phyloP scores from a whole-genome alignment of 2,329 filamentous ascomycete species.

The Botryosphaeria agaves region DNA sequence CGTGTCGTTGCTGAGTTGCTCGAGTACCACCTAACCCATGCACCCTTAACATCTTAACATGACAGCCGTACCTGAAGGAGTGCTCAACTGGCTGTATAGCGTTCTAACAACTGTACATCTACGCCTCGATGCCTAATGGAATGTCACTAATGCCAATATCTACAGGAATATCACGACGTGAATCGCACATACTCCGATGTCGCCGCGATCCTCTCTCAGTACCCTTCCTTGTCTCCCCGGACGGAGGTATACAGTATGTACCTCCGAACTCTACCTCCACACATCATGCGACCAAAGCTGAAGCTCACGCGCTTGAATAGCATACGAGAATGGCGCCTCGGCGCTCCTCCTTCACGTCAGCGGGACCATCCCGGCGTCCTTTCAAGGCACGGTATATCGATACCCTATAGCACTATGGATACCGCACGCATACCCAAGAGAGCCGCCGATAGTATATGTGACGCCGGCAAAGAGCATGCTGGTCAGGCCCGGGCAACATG shows the following conservation, averaged over 20 bases:
- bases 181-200: slow-evolving; percentile 88
- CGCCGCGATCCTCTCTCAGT: slow-evolving; percentile 62
- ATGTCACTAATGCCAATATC: slow-evolving; percentile 13
- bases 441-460: slow-evolving; percentile 76
- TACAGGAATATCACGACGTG: slow-evolving; percentile 81
- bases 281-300: neutral
- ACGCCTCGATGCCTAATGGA: neutral
- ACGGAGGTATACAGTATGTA: slow-evolving; percentile 87
- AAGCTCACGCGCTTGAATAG: slow-evolving; percentile 26
- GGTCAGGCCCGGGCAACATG: slow-evolving; percentile 83
- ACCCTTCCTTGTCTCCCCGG: slow-evolving; percentile 62
- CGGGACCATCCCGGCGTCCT: slow-evolving; percentile 80
- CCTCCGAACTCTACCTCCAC: slow-evolving; percentile 1
- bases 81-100: slow-evolving; percentile 90
- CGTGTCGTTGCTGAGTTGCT: no score
- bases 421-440: slow-evolving; percentile 73
- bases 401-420: slow-evolving; percentile 91
- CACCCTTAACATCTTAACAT: slow-evolving; percentile 15
- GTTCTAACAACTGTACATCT: slow-evolving; percentile 41
- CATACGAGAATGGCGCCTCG: slow-evolving; percentile 74
- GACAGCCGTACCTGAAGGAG: slow-evolving; percentile 66
- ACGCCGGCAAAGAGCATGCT: slow-evolving; percentile 78
- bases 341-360: slow-evolving; percentile 73
- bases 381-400: slow-evolving; percentile 74
- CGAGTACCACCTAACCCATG: no score